Evolutionary conservation across 768 basidiomycete species (phyloP), one percentile per base, ranked within the genome.

Genomic region (Panaeolus papilionaceus): DNA sequence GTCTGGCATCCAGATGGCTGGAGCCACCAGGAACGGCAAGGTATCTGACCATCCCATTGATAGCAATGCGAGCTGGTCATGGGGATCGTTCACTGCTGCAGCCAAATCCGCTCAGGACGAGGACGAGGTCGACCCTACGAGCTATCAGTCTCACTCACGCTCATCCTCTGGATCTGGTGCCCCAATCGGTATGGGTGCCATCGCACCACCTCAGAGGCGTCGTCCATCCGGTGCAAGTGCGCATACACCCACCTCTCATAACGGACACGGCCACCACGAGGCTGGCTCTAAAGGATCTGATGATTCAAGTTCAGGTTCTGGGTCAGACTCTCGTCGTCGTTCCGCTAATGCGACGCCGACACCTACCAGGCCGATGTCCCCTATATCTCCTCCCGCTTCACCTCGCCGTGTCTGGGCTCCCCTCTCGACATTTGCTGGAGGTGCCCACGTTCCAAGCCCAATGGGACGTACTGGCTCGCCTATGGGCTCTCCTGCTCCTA

Each of bases 31-130:
- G 16, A 28, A 42, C 20, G 49, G 62, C 14, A 62, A 62, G 10
- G 44, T 40, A 6, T 14, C 38, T 14, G 47, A 38, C 10, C 37
- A 58, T n/a, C 44, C 54, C 26, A 12, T 37, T n/a, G 37, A 45
- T 26, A 44, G n/a, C 14, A 42, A 33, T 37, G 54, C 45, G 6
- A 38, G 37, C 28, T 75, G 73, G 74, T 69, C 72, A 6, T 76
- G 74, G 73, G 70, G 70, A 3, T 69, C 75, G 65, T 72, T 68
- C 12, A 20, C 67, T 4, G 44, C 26, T 38, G 49, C 40, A 14
- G 23, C 47, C 7, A n/a, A 38, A 11, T 14, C 20, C 14, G 20
- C 12, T 26, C 37, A 45, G 18, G 62, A 11, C 18, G 58, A n/a
- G 0, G 51, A 12, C n/a, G 47, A 16, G 40, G 64, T 54, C 58